These are phyloP conservation scores for Trichophaea hybrida DNA, from an alignment of 2,329 filamentous ascomycete genomes.

Conservation along the genomic window DNA sequence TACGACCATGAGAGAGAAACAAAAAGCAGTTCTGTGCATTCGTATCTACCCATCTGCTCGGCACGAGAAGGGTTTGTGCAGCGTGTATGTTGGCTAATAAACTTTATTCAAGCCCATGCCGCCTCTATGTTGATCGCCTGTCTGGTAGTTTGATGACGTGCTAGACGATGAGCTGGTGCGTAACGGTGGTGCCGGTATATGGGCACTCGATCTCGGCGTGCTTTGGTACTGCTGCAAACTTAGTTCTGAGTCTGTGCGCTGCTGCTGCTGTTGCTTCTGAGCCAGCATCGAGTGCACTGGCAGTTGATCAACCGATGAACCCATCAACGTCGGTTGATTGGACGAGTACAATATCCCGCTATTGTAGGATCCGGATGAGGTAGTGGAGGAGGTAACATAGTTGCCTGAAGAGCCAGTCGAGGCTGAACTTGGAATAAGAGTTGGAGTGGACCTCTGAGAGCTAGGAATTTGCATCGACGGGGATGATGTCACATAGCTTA, in stretches of 20 bases:
- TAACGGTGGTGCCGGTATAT: neutral
- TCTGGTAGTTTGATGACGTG: neutral
- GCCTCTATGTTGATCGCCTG: neutral
- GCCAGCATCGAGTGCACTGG: neutral
- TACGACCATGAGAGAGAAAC: neutral
- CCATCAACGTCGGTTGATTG: neutral
- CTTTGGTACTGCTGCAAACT: neutral
- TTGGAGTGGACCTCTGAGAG: neutral
- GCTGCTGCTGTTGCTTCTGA: neutral
- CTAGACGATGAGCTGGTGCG: neutral
- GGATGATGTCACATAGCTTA: neutral
- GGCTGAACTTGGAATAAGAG: neutral
- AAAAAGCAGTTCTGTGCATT: neutral
- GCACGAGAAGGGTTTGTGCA: too few relatives aligned
- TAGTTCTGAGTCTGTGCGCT: neutral
- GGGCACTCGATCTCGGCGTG: neutral
- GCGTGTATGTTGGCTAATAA: neutral
- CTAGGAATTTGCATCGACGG: neutral
- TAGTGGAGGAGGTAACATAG: neutral
- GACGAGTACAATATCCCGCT: neutral
- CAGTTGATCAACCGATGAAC: neutral
- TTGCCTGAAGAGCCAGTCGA: neutral
- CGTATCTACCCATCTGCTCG: neutral
- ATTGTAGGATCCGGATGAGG: neutral
- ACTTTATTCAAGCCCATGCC: neutral